Conservation (phyloP, 2,329 filamentous ascomycete genomes). For the Pseudogymnoascus sp. region DNA sequence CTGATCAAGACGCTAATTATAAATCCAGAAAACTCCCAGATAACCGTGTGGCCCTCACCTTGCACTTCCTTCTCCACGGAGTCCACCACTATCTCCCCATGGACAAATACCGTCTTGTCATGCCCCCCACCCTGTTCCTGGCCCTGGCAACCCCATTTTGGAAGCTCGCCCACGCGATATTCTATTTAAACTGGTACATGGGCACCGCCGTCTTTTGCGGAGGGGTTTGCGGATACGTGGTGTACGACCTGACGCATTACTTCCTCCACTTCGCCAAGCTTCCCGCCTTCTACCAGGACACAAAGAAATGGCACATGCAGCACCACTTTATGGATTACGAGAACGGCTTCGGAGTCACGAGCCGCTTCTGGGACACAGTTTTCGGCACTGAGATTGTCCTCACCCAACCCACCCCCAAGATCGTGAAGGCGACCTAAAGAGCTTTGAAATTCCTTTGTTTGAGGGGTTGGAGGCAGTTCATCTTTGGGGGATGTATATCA, state of each 20-base stretch:
- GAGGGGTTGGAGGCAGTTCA: neutral
- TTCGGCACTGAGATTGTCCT: constrained; percentile 76
- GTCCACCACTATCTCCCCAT: constrained; percentile 99
- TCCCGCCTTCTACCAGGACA: constrained; percentile 75
- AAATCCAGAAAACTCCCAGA: constrained; percentile 69
- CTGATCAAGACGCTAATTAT: constrained; percentile 25
- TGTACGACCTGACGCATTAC: constrained; percentile 96
- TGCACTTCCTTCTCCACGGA: constrained; percentile 90
- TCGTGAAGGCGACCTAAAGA: neutral
- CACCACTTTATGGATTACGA: constrained; percentile 98
- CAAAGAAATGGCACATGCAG: constrained; percentile 96
- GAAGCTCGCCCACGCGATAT: constrained; percentile 74
- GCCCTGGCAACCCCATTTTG: constrained; percentile 82
- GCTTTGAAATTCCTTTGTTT: neutral
- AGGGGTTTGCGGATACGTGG: constrained; percentile 89
- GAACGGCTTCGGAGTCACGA: constrained; percentile 94
- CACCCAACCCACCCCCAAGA: constrained; percentile 25
- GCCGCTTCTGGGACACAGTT: constrained; percentile 85
- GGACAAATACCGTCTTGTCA: constrained; percentile 94
- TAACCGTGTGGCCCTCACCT: constrained; percentile 74
- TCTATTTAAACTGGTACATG: constrained; percentile 77
- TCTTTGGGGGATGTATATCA: neutral
- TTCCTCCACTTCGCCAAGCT: constrained; percentile 95
- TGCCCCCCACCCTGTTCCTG: constrained; percentile 86
- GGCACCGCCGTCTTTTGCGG: constrained; percentile 75